Base-by-base conservation (phyloP, 345 rosid genomes). In the Linum lewisii region DNA sequence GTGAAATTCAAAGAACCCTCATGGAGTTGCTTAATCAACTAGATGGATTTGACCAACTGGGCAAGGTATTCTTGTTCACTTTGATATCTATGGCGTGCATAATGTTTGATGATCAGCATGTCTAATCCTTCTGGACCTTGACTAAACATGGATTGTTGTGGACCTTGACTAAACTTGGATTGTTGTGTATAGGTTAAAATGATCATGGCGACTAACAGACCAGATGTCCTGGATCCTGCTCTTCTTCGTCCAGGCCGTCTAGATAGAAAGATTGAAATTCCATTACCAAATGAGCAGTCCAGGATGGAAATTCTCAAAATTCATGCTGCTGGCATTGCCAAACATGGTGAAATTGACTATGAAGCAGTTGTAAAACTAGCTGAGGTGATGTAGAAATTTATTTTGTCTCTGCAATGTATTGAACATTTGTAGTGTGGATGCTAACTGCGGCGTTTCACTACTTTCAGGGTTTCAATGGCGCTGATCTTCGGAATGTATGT, bases 121-220 rank as follows among this genome's bases (percentile, higher is more conserved):
- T 11, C 38, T 34, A 1, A 34, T 34, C 38, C 10, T 34, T 34
- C n/a, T 29, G 34, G 34, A n/a, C n/a, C n/a, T n/a, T 3, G 34
- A 29, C 34, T 29, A 29, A 29, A 29, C 18, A 7, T 42, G 14
- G 45, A 42, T 42, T 42, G 47, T 19, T 14, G 42, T 29, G 34
- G 34, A n/a, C n/a, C n/a, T n/a, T 3, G 34, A 29, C 34, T 29
- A 29, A 29, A 29, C 18, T 42, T 42, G 14, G 45, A 42, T 42
- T 42, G 47, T 19, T 14, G 42, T 19, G 57, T 52, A 13, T 57
- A 93, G 99, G 99, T 93, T 63, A 93, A 93, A 80, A 89, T 93
- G 97, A 89, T 93, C 54, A 93, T 93, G 99, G 99, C 99, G 0
- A 93, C 99, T 23, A 92, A 92, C 75, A 73, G 98, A 59, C 98